Percentiles rank a stretch among this genome's conserved stretches.
These are phyloP conservation scores for Paralagenidium karlingii DNA, from an alignment of 352 stramenopile genomes.

Conservation along the genomic window DNA sequence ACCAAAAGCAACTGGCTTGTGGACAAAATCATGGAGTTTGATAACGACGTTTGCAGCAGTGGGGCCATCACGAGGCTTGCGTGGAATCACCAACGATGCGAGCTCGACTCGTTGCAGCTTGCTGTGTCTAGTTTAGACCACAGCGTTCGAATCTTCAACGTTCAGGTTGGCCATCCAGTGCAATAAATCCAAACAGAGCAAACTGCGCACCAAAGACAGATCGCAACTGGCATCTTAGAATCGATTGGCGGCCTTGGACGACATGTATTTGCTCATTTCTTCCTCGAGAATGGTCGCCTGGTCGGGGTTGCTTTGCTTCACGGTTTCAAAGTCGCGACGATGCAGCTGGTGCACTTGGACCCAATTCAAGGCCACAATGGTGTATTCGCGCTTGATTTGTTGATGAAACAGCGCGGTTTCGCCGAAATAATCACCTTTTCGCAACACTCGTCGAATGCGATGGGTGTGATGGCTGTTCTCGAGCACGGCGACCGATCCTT, in stretches of 20 bases:
- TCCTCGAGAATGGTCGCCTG: slow-evolving; percentile 42
- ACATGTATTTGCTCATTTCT: slow-evolving; percentile 74
- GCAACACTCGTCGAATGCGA: slow-evolving; percentile 48
- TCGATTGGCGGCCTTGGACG: no score
- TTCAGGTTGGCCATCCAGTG: slow-evolving; percentile 10
- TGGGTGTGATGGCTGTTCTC: slow-evolving; percentile 24
- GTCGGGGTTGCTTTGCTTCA: slow-evolving; percentile 48
- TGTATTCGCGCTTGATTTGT: slow-evolving; percentile 40
- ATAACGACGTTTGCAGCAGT: no score
- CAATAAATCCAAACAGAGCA: no score
- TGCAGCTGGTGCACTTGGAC: slow-evolving; percentile 59
- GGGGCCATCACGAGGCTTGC: no score
- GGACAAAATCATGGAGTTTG: no score
- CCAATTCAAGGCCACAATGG: slow-evolving; percentile 51
- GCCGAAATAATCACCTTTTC: slow-evolving; percentile 63
- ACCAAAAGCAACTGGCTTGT: no score
- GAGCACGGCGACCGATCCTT: slow-evolving; percentile 49
- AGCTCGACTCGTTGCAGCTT: slow-evolving; percentile 13
- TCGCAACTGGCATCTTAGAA: no score
- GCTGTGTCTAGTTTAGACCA: slow-evolving; percentile 31
- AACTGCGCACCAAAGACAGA: no score
- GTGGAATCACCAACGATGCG: no score
- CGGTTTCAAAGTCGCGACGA: slow-evolving; percentile 38
- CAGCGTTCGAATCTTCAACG: slow-evolving; percentile 33
- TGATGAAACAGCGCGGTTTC: slow-evolving; percentile 68